These are phyloP conservation scores for Trichophyton equinum DNA, from an alignment of 2,329 filamentous ascomycete species.

Conservation along the genomic window DNA sequence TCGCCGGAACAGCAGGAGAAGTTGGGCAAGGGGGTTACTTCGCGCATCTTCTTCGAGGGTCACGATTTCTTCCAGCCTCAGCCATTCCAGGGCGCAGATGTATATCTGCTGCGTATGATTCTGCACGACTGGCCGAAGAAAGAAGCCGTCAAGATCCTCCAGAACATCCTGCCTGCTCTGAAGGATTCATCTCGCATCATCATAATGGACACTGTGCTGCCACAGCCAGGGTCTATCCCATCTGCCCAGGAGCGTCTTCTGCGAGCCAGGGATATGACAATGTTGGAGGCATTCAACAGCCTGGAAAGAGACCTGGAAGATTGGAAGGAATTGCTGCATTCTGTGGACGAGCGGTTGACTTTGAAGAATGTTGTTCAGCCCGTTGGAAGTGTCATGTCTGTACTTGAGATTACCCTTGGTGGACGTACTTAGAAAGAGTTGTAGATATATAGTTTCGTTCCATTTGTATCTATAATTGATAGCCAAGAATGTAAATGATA, in stretches of 20 bases:
- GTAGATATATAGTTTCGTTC: too few species aligned
- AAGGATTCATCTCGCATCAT: constrained; percentile 14
- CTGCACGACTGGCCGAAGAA: constrained; percentile 32
- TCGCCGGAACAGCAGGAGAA: constrained; percentile 9
- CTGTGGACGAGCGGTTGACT: constrained; percentile 16
- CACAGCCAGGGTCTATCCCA: constrained; percentile 18
- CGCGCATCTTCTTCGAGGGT: constrained; percentile 19
- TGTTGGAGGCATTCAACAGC: constrained; percentile 27
- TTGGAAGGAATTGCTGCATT: constrained; percentile 21
- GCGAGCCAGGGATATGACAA: constrained; percentile 25
- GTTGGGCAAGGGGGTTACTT: constrained; percentile 23
- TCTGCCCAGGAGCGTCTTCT: constrained; percentile 16
- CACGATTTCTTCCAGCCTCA: constrained; percentile 28
- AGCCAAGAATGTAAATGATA: too few species aligned
- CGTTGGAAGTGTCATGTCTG: constrained; percentile 15
- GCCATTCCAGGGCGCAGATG: constrained; percentile 17
- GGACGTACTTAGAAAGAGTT: too few species aligned
- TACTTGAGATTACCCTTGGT: constrained; percentile 1
- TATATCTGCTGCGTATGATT: constrained; percentile 29
- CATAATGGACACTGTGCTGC: constrained; percentile 25
- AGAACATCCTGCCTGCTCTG: constrained; percentile 23
- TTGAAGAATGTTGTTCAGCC: constrained; percentile 14
- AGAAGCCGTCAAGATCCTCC: constrained; percentile 26
- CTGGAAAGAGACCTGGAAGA: constrained; percentile 24
- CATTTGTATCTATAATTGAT: too few species aligned